Base-by-base conservation (phyloP, 306 rosid species). In the Hippophae gyantsensis region DNA sequence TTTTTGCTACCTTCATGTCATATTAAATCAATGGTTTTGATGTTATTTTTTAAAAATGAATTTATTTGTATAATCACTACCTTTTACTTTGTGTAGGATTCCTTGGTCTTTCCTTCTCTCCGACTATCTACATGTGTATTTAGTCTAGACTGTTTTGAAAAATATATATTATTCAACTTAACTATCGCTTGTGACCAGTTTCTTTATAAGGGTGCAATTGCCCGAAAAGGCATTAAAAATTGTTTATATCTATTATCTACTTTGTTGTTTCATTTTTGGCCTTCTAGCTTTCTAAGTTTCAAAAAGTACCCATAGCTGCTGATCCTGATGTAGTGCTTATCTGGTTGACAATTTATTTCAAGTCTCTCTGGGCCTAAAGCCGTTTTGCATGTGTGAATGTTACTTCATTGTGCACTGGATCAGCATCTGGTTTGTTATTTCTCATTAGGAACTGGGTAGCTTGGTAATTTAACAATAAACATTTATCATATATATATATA, bases 401-500 rank as follows among this genome's bases (percentile, higher is more conserved):
- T 60, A 54, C 52, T 58, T 6, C 11, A 43, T 48, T 51, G 52
- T 47, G 52, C 10, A 42, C 61, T 58, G 38, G 63, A 57, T 26
- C 43, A 32, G 32, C 8, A 69, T 8, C 49, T 57, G 46, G 57
- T 64, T 51, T 57, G 40, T 70, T 60, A 67, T 69, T 69, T 49
- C 46, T 52, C 14, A 23, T 57, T 72, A 50, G 66, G 50, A 62
- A 49, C 68, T 63, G 26, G 63, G 45, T 13, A 56, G 42, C 43
- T 46, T 25, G 54, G 63, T 23, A 64, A 59, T 53, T 68, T 49
- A 65, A 25, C 42, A 54, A 58, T 25, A 2, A 40, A 48, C 26
- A 61, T 61, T 18, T 18, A 27, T 25, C 58, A 57, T 54, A 42
- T 67, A 51, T 68, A 71, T 73, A 42, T 67, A 48, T 68, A n/a